Evolutionary conservation across 2,329 filamentous ascomycete species (phyloP).

Genomic region (Dothistroma septosporum): DNA sequence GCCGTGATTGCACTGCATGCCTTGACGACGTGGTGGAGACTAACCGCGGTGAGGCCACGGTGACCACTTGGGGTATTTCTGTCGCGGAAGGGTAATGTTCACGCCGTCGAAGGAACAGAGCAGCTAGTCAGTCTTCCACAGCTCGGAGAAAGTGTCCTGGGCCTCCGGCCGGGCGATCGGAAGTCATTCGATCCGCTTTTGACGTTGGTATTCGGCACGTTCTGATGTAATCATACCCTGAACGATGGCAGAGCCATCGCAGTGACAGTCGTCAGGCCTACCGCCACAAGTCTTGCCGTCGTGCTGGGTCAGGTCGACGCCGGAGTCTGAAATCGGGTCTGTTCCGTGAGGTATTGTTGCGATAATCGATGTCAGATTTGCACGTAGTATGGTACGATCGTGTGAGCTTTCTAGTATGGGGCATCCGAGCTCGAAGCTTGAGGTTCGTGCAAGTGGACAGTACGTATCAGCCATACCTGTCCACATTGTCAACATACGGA

Average conservation of each 20-base stretch:
- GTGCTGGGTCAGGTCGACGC: constrained; percentile 21
- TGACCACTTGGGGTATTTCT: constrained; percentile 37
- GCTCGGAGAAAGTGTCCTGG: constrained; percentile 40
- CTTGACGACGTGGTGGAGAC: constrained; percentile 40
- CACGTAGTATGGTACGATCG: too few species aligned
- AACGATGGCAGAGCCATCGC: constrained; percentile 31
- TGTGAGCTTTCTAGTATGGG: too few species aligned
- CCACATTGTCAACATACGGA: too few species aligned
- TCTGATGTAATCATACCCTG: constrained; percentile 29
- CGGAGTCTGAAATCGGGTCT: constrained; percentile 18
- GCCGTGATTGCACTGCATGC: constrained; percentile 43
- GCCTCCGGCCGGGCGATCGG: constrained; percentile 40
- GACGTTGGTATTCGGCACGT: constrained; percentile 27
- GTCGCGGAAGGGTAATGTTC: constrained; percentile 44
- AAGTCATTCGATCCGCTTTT: constrained; percentile 34
- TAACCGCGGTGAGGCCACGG: constrained; percentile 49
- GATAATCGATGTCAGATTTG: neutral
- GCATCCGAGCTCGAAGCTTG: too few species aligned
- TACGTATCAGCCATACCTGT: too few species aligned
- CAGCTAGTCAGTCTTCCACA: constrained; percentile 39
- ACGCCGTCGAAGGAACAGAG: constrained; percentile 36
- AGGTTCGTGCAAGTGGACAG: too few species aligned
- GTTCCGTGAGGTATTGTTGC: constrained; percentile 18
- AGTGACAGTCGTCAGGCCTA: constrained; percentile 33
- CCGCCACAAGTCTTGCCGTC: constrained; percentile 24